phyloP scores from a whole-genome alignment of 495 filamentous ascomycete genomes.

The Glutinoglossum americanum region DNA sequence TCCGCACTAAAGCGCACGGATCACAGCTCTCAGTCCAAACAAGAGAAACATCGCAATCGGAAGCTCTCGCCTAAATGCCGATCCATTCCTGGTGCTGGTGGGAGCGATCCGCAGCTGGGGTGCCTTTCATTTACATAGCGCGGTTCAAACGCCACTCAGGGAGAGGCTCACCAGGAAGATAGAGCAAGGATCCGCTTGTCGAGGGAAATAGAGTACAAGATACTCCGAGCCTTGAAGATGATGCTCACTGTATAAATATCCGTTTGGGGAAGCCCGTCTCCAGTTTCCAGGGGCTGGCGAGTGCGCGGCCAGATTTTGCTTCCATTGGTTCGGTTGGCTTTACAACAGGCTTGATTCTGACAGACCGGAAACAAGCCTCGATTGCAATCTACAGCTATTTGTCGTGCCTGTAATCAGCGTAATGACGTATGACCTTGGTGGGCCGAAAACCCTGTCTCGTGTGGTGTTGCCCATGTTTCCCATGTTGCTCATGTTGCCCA shows the following conservation, averaged over 20 bases:
- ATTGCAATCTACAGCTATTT: neutral
- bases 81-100: neutral
- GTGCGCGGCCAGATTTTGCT: neutral
- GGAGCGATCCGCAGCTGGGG: neutral
- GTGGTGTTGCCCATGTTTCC: neutral
- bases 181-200: neutral
- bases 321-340: neutral
- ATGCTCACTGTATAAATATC: neutral
- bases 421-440: neutral
- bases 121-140: neutral
- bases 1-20: neutral
- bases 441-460: slow-evolving; percentile 1
- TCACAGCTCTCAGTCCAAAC: neutral
- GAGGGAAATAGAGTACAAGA: neutral
- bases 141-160: neutral
- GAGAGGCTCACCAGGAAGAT: neutral
- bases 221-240: neutral
- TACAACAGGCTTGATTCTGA: neutral
- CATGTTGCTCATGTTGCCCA: neutral
- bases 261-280: neutral
- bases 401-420: slow-evolving; percentile 1
- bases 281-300: neutral
- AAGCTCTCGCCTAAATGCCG: neutral
- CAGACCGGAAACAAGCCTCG: neutral
- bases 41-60: neutral